A percentile compares a stretch with the other conserved stretches of the same genome.
Conservation (phyloP, 2,329 filamentous ascomycete genomes). For the Paraphaeosphaeria minitans region DNA sequence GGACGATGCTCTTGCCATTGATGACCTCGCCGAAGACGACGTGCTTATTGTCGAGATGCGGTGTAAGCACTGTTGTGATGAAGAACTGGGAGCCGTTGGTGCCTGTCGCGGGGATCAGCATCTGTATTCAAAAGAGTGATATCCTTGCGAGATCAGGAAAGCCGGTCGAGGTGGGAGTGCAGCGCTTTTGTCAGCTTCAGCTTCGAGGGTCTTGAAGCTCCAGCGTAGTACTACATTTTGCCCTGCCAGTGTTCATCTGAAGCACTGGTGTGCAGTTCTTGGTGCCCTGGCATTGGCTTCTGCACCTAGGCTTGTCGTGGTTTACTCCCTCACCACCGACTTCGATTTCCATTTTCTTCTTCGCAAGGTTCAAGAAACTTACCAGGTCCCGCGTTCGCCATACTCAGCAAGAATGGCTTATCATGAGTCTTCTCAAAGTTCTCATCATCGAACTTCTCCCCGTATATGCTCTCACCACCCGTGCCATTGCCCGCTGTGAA, state of each 20-base stretch:
- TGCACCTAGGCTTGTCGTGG: not conserved
- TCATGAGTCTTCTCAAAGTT: constrained; percentile 93
- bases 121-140: not conserved
- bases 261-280: not conserved
- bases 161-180: not conserved
- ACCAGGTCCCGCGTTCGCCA: constrained; percentile 97
- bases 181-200: not conserved
- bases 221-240: not conserved
- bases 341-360: not conserved
- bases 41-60: constrained; percentile 94
- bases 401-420: constrained; percentile 89
- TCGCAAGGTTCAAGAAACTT: constrained; percentile 22
- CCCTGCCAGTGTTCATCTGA: not conserved
- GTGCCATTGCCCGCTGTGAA: constrained; percentile 95
- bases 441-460: constrained; percentile 96
- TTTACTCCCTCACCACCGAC: not conserved
- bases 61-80: constrained; percentile 92
- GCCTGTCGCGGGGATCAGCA: constrained; percentile 53
- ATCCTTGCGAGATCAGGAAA: not conserved
- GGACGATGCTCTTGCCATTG: constrained; percentile 87
- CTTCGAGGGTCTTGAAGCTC: not conserved
- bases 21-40: constrained; percentile 96
- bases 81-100: constrained; percentile 99
- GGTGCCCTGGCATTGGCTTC: not conserved
- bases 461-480: constrained; percentile 96